Base-by-base conservation (phyloP, 2,329 filamentous ascomycete species). In the Exophiala calicioides region DNA sequence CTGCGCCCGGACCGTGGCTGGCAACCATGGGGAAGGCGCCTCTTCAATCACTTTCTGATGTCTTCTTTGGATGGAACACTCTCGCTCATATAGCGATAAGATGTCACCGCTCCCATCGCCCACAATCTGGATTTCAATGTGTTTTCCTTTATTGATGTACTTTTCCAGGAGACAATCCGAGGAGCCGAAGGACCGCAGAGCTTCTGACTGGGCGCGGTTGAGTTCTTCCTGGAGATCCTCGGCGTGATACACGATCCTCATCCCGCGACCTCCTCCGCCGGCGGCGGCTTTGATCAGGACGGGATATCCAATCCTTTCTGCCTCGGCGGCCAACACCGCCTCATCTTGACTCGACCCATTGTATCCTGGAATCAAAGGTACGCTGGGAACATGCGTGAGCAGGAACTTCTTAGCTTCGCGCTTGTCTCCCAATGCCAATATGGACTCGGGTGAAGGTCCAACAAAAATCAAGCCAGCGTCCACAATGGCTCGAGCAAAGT, bases 41-140 rank as follows among this genome's bases (percentile, higher is more conserved):
- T 76, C 73, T 48, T 79, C 76, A 1, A 79, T 63, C 2, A 78
- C 67, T 47, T 79, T 79, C 47, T 79, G 75, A 47, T 78, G 69
- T 1, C 75, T 63, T 5, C 76, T 59, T 38, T 79, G 75, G 2
- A 78, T 56, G 4, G 74, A 76, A 47, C 76, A 79, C 27, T 78
- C 76, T 6, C 76, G 62, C 39, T 78, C 75, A 3, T 72, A 68
- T 1, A 70, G 58, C 10, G 66, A 61, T 10, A 71, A 55, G 0
- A 72, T 69, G 3, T 62, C 58, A 0, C 73, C 74, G 2, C 57
- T 42, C 3, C 72, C 67, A 52, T 77, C 69, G 3, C 74, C 75
- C 2, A 78, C 35, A 3, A 79, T 67, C 47, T 79, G 76, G 0
- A 78, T 68, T 50, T 79, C 75, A 19, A 79, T 65, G 39, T 79